Base-by-base conservation (phyloP, 139 green algal genomes). In the Ettlia oleoabundans region DNA sequence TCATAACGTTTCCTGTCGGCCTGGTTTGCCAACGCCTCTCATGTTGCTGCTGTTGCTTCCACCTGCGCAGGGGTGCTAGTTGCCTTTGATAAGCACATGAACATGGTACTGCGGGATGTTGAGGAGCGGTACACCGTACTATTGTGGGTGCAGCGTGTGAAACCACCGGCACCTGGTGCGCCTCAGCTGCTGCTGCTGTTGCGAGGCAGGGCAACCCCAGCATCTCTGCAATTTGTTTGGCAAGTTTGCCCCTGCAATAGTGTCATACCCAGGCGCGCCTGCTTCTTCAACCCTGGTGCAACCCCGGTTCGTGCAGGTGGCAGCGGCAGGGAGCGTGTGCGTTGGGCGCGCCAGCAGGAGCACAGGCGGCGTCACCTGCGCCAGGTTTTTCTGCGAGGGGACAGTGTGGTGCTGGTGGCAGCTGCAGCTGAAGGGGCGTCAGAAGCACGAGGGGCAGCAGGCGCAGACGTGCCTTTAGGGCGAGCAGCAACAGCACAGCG, bases 51-150 rank as follows among this genome's bases (percentile, higher is more conserved):
- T n/a, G n/a, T n/a, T n/a, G n/a, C n/a, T n/a, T n/a, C n/a, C n/a
- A n/a, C n/a, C 47, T 58, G 47, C 47, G 70, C 88, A 61, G 91
- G 93, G 7, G 82, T 58, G 4, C 62, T 96, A 2, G 73, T 76
- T 3, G 93, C 86, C 2, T 96, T 92, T 82, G 93, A 95, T 80
- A 90, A 88, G 62, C 86, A 88, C 72, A 90, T 95, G 80, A 96
- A 97, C 81, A 55, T 96, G 21, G 82, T 97, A 22, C 80, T 97
- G 63, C 64, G 72, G 41, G 89, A 95, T 65, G 92, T 93, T 3
- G 78, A 91, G 24, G 93, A 96, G 81, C n/a, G 58, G 22, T 96
- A 96, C 85, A 93, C 86, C 0, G 93, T 96, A 28, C 80, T 89
- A 33, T 53, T 94, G 21, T 77, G 80, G 37, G 81, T 90, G 33